Evolutionary conservation across 1,284 basidiomycete genomes (phyloP).

Genomic region (Tylopilus microsporus): DNA sequence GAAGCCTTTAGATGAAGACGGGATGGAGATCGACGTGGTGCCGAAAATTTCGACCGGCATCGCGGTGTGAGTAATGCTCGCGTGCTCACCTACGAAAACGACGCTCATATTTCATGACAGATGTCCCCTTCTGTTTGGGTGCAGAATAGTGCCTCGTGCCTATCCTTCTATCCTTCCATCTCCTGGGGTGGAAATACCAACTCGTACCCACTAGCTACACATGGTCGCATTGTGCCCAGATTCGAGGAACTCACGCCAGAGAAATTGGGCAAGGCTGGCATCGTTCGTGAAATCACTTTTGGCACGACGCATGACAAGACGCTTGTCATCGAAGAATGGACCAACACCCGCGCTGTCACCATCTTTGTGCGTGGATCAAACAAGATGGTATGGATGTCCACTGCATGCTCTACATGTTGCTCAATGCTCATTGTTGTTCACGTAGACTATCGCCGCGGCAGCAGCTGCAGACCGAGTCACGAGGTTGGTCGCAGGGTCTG

Average conservation of each 20-base stretch:
- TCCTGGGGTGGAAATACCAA: too few relatives aligned
- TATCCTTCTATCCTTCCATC: too few relatives aligned
- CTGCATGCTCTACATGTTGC: neutral
- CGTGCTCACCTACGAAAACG: too few relatives aligned
- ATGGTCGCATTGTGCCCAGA: constrained; percentile 95
- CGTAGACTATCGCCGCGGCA: constrained; percentile 91
- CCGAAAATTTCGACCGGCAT: too few relatives aligned
- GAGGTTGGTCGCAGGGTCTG: constrained; percentile 50
- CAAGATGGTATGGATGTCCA: constrained; percentile 78
- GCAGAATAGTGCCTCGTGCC: too few relatives aligned
- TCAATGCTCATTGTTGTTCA: constrained; percentile 30
- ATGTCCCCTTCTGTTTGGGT: too few relatives aligned
- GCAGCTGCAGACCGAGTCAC: constrained; percentile 73
- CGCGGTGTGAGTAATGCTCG: too few relatives aligned
- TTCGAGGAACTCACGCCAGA: constrained; percentile 92
- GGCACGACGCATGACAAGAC: constrained; percentile 98
- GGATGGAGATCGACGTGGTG: too few relatives aligned
- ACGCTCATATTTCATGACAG: too few relatives aligned
- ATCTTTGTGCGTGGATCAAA: constrained; percentile 97
- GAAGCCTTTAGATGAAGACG: too few relatives aligned
- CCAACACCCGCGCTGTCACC: constrained; percentile 93
- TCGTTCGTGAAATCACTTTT: constrained; percentile 92
- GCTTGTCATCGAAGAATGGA: constrained; percentile 98
- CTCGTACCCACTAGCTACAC: constrained; percentile 65
- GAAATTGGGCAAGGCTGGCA: constrained; percentile 90